Base-by-base conservation (phyloP, 2,329 filamentous ascomycete species). In the Aureobasidium vineae region DNA sequence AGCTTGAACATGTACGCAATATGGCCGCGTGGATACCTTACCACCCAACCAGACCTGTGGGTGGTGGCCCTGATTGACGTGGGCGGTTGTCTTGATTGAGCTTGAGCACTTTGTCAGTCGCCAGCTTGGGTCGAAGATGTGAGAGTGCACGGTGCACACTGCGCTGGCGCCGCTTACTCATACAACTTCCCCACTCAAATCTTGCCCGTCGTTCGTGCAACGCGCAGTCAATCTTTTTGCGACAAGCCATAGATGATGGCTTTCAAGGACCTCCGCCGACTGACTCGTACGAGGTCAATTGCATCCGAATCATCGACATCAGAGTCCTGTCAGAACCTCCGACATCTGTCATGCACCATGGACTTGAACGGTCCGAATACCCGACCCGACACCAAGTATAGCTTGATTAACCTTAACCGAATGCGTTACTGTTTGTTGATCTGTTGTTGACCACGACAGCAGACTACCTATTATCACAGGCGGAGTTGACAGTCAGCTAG, bases 131-230 rank as follows among this genome's bases (percentile, higher is more conserved):
- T 28, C 49, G 11, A 31, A 13, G 2, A 53, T 19, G 21, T 53
- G 31, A 21, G 50, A 21, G 50, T 36, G 50, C 50, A 53, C 50
- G 50, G 50, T 36, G 50, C 50, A 53, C 50, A 53, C 6, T 33
- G 50, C 31, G 50, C 3, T 13, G 13, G 23, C 26, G 15, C 6
- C 23, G 45, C 45, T 49, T 28, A 28, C 23, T 49, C 49, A 33
- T 33, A 31, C 50, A 8, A 5, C 19, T 21, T 52, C 50, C 50
- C 28, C 28, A 28, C 50, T 19, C 50, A 53, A 36, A 53, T 13
- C 6, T 36, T 6, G 16, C 16, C 28, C 28, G 15, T 33, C 31
- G 26, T 16, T 21, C 31, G 50, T 19, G 21, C 28, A 10, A 21
- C 28, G 36, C 50, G 11, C 28, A 11, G 3, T 53, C 50, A 53